Evolutionary conservation across 23 red algal species (phyloP), one percentile per base, ranked within the genome.

Genomic region (Pyropia yezoensis): DNA sequence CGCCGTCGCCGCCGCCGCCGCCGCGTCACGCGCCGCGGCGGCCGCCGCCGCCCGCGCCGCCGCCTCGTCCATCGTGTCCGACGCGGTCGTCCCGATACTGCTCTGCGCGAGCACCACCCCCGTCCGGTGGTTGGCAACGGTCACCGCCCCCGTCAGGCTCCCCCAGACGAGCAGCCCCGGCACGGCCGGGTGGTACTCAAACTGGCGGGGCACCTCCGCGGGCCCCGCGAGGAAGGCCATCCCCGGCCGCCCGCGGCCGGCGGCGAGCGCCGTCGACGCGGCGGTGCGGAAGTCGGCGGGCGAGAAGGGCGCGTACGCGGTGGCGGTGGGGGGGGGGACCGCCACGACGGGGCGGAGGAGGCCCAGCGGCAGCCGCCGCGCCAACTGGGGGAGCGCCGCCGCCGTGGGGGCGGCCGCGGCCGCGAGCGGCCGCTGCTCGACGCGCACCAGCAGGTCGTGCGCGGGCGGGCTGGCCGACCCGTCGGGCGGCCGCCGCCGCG

Each of bases 151-250:
- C 33, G 81, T 66, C 13, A 87, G 75, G 45, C 80, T 91, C 12
- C 85, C 94, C 32, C 87, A 77, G 3, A 88, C 87, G n/a, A 98
- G 34, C 12, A 80, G 73, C 9, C 67, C 82, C 18, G 85, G 55
- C 7, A 73, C 62, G 20, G 52, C 24, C 16, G 94, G 94, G 71
- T 91, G 80, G 76, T 91, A 98, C 65, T 98, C 94, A 82, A 98
- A 98, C 54, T 98, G 94, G 18, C 94, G 72, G 7, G 94, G 78
- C 15, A 82, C 67, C 29, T 87, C 74, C 3, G 57, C 30, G 9
- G 60, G 22, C 9, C 76, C 70, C 20, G 52, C 49, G 13, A 76
- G 60, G 49, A 69, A 87, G 5, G 67, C 56, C 27, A 87, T 76
- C 1, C 69, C 61, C 14, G 82, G 82, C n/a, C 71, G 63, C 11